Base-by-base conservation (phyloP, 2,329 filamentous ascomycete species). In the Periconia sp. region DNA sequence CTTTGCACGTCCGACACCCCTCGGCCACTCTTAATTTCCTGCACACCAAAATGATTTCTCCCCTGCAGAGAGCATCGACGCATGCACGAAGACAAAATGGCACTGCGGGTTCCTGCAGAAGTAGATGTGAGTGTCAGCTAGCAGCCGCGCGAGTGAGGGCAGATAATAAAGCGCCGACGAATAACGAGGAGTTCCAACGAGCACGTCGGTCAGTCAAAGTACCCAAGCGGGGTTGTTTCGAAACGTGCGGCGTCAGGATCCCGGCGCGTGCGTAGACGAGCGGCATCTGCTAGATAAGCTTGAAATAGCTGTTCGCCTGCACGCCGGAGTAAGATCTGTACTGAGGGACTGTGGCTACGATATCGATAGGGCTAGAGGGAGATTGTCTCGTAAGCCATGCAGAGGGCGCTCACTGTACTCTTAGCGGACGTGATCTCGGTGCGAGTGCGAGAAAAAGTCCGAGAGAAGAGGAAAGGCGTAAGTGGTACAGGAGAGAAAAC, bases 51-150 rank as follows among this genome's bases (percentile, higher is more conserved):
- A 30, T 21, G 15, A 13, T n/a, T 17, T 24, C 23, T 11, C 46
- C 40, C 47, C 47, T 47, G 47, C 43, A 47, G 32, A 13, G 12
- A 22, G 35, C 36, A 34, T 32, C 29, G 6, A 22, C 17, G 32
- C 34, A 26, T 31, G 11, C 26, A 8, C 5, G n/a, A 15, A 38
- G n/a, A 8, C 30, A 21, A 30, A 31, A n/a, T 25, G 13, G 15
- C n/a, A n/a, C 4, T 29, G 40, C 42, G 47, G 43, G 50, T 48
- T 50, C 41, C 48, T 46, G 45, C 50, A 48, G 23, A 15, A 18
- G 25, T 34, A 34, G 31, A 46, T 39, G 36, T 32, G 36, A 15
- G 16, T 11, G 17, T 26, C 34, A 35, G 25, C 15, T 13, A 39
- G 18, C 22, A 43, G 23, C 13, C 33, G 39, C 32, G 17, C 37